Percentiles rank a stretch among this genome's conserved stretches.
Evolutionary conservation across 768 basidiomycete species (phyloP).

Genomic region (Lanmaoa pseudosensibilis): DNA sequence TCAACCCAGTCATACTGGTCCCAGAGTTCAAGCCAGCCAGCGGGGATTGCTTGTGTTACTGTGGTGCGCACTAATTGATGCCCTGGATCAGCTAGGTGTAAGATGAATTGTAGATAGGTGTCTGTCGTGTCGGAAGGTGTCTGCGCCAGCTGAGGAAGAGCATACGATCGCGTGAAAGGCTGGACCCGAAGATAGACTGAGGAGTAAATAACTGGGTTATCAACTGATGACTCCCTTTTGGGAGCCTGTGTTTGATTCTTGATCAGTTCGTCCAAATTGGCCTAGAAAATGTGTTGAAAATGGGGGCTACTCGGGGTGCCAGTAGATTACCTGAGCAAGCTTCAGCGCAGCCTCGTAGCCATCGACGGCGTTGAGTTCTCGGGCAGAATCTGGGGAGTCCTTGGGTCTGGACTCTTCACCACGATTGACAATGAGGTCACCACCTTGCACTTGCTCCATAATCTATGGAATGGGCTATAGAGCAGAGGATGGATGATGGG

Average conservation of each 20-base stretch:
- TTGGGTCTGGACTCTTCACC: slow-evolving; percentile 77
- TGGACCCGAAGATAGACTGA: slow-evolving; percentile 93
- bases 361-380: slow-evolving; percentile 82
- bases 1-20: slow-evolving; percentile 97
- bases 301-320: neutral
- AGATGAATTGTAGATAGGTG: slow-evolving; percentile 58
- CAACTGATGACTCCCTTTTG: slow-evolving; percentile 30
- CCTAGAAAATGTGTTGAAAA: slow-evolving; percentile 44
- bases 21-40: slow-evolving; percentile 86
- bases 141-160: slow-evolving; percentile 38
- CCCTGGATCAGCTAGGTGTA: slow-evolving; percentile 70
- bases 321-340: slow-evolving; percentile 65
- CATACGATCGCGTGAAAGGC: slow-evolving; percentile 67
- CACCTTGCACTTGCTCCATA: slow-evolving; percentile 93
- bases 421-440: slow-evolving; percentile 84
- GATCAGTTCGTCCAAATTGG: slow-evolving; percentile 73
- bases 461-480: slow-evolving; percentile 50
- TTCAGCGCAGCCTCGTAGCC: slow-evolving; percentile 83
- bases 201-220: slow-evolving; percentile 77
- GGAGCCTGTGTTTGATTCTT: slow-evolving; percentile 52
- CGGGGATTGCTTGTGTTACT: slow-evolving; percentile 79
- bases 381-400: slow-evolving; percentile 42
- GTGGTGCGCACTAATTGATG: slow-evolving; percentile 78
- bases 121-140: slow-evolving; percentile 25
- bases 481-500: neutral